Conservation (phyloP, 495 filamentous ascomycete species). For the Penicillium dipodomyicola region DNA sequence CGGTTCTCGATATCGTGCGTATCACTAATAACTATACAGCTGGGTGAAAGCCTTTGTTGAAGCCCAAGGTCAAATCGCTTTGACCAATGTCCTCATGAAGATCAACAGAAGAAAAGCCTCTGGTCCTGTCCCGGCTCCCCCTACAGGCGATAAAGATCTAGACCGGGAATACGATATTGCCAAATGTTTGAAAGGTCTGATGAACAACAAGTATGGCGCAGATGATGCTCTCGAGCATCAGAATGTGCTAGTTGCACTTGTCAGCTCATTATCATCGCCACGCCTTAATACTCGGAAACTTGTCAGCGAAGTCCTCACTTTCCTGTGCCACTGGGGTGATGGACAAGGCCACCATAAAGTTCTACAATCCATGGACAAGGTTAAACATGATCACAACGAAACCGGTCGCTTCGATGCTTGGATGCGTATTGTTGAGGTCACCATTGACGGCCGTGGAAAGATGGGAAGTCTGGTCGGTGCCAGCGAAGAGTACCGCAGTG, state of each 20-base stretch:
- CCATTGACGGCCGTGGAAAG: conserved; percentile 93
- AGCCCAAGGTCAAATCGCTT: conserved; percentile 92
- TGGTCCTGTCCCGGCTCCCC: conserved; percentile 65
- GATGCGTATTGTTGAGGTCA: conserved; percentile 98
- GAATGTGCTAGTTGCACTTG: conserved; percentile 82
- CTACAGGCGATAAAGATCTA: conserved; percentile 74
- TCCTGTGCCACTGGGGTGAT: conserved; percentile 93
- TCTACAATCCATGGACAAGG: conserved; percentile 85
- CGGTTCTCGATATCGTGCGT: neutral
- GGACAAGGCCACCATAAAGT: conserved; percentile 95
- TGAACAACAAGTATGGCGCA: conserved; percentile 99
- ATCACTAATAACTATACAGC: conserved; percentile 31
- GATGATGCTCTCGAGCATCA: conserved; percentile 94
- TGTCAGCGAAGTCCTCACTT: conserved; percentile 94
- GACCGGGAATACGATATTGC: conserved; percentile 97
- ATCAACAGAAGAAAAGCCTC: conserved; percentile 83
- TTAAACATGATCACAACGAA: conserved; percentile 86
- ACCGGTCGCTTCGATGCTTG: conserved; percentile 97
- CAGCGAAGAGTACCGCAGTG: conserved; percentile 93
- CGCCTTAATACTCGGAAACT: conserved; percentile 90
- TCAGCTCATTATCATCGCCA: conserved; percentile 82
- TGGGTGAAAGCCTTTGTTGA: conserved; percentile 98
- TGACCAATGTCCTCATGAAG: conserved; percentile 90
- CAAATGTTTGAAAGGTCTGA: conserved; percentile 93
- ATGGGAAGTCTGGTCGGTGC: conserved; percentile 97